phyloP scores from a whole-genome alignment of 306 rosid species.

The Quercus parvula region DNA sequence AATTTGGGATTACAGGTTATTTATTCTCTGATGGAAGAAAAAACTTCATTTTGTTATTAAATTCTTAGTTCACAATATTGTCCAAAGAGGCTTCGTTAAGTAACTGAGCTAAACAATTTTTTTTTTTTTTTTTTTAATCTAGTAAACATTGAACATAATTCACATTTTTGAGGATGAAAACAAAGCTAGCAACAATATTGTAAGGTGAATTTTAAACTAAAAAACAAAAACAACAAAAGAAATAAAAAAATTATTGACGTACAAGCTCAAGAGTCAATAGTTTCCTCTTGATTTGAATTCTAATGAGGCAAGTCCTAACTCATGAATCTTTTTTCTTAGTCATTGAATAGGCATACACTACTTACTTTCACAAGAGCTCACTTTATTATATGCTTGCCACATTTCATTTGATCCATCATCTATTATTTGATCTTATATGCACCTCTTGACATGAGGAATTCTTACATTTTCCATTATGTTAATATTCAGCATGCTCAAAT shows the following conservation, averaged over 20 bases:
- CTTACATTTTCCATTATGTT: not conserved
- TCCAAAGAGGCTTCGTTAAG: too few relatives aligned
- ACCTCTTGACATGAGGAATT: not conserved
- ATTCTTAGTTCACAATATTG: too few relatives aligned
- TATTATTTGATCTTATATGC: not conserved
- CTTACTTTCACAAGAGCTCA: not conserved
- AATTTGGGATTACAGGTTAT: too few relatives aligned
- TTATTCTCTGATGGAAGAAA: too few relatives aligned
- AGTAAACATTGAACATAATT: not conserved
- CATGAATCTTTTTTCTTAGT: not conserved
- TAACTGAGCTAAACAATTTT: too few relatives aligned
- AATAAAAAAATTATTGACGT: not conserved
- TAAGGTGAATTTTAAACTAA: not conserved
- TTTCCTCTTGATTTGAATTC: not conserved
- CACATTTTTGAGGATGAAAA: not conserved
- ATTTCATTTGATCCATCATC: not conserved
- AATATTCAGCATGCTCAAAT: conserved; percentile 82
- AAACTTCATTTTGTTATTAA: too few relatives aligned
- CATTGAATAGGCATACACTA: not conserved
- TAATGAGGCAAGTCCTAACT: not conserved
- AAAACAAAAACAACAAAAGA: too few relatives aligned
- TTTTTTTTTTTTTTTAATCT: not conserved
- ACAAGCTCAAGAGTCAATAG: not conserved
- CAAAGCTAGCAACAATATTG: not conserved
- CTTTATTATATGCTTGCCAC: not conserved